Percentiles rank a stretch among this genome's conserved stretches.
Evolutionary conservation across 768 basidiomycete genomes (phyloP).

Genomic region (Suillus discolor): DNA sequence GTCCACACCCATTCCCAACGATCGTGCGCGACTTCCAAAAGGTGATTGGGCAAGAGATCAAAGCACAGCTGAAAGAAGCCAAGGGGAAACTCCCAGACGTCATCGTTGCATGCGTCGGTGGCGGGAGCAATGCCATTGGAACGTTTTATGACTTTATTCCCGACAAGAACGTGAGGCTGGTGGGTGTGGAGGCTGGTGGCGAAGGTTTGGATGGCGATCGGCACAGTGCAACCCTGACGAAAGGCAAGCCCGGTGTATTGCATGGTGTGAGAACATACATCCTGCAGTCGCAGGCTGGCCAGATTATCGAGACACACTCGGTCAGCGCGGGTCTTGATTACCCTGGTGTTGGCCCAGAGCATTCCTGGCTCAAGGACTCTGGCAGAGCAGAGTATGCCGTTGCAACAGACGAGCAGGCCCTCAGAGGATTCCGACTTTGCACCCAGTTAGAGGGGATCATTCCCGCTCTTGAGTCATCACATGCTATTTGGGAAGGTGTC

Average conservation of each 20-base stretch:
- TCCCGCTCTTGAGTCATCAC: slow-evolving; percentile 93
- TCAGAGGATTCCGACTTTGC: slow-evolving; percentile 88
- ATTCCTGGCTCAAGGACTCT: slow-evolving; percentile 95
- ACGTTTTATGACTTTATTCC: slow-evolving; percentile 96
- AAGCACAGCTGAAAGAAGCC: slow-evolving; percentile 70
- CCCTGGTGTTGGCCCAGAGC: slow-evolving; percentile 97
- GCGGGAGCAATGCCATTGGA: slow-evolving; percentile 97
- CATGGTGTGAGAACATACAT: slow-evolving; percentile 97
- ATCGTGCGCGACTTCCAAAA: slow-evolving; percentile 98
- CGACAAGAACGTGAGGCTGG: slow-evolving; percentile 80
- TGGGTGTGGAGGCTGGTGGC: slow-evolving; percentile 98
- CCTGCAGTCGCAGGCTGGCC: slow-evolving; percentile 84
- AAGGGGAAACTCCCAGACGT: slow-evolving; percentile 90
- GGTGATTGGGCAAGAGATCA: slow-evolving; percentile 95
- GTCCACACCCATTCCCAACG: slow-evolving; percentile 98
- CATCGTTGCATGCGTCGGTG: slow-evolving; percentile 96
- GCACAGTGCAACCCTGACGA: slow-evolving; percentile 92
- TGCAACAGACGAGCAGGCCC: slow-evolving; percentile 92
- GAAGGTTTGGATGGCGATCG: slow-evolving; percentile 86
- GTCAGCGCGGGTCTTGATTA: slow-evolving; percentile 97
- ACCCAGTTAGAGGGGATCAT: slow-evolving; percentile 98
- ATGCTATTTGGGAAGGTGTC: slow-evolving; percentile 94
- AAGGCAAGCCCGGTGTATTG: slow-evolving; percentile 90
- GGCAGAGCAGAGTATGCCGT: slow-evolving; percentile 91
- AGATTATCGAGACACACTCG: slow-evolving; percentile 97